Evolutionary conservation across 2,329 filamentous ascomycete genomes (phyloP), one percentile per base, ranked within the genome.

Genomic region (Colletotrichum chlorophyti): DNA sequence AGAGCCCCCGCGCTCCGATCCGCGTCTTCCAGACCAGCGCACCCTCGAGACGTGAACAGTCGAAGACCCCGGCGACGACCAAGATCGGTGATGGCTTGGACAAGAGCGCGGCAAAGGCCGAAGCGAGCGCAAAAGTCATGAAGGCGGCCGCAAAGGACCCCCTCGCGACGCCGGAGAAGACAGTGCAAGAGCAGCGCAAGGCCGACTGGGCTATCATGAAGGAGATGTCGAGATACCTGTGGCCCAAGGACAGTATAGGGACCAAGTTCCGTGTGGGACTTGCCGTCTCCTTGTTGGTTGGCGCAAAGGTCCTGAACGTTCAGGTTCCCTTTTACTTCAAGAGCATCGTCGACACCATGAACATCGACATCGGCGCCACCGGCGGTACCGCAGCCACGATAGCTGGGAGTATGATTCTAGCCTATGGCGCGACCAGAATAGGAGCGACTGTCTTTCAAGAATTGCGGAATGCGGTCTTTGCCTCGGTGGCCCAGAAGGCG

Each of bases 241-340:
- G 95, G 95, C 95, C 95, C 19, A 96, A 95, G 79, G 87, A 93
- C 72, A 91, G 90, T 69, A 74, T 91, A 68, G 88, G 88, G 53
- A 96, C 93, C 4, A 91, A 96, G 71, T 77, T 93, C 62, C 88
- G 95, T 62, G 95, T 99, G 29, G 85, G 90, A 10, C 77, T 96
- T 43, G 93, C 94, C n/a, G 83, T 99, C 4, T 86, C 83, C 7
- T 77, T 99, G 62, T 82, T 99, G 32, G 77, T 99, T 19, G 91
- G 93, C 58, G 92, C 93, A 70, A 99, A 99, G 82, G 86, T 96
- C 45, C 81, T 99, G 69, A 99, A 98, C 73, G 95, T 99, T 14
- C 93, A 99, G 78, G 92, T 99, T 42, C 95, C 95, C 0, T 99
- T 99, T 72, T 99, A 97, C 80, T 99, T 99, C 81, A 98, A 98